Evolutionary conservation across 140 eudicot species (phyloP).

Genomic region (Senecio squalidus): DNA sequence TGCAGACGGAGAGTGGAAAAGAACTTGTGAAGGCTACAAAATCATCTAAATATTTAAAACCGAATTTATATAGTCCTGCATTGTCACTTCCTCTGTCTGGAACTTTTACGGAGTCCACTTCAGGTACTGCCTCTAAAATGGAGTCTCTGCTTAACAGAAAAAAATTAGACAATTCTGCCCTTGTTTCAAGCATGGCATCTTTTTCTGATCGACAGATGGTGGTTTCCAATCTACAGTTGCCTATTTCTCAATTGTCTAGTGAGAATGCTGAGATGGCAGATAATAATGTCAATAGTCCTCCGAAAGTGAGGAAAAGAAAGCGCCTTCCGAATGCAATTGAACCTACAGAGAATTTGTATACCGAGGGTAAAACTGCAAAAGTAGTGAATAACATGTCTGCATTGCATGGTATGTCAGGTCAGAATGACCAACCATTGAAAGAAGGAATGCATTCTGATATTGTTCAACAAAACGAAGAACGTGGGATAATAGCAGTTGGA

Average conservation of each 20-base stretch:
- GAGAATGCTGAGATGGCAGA: too few species aligned
- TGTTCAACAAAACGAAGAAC: constrained; percentile 18
- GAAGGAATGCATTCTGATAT: constrained; percentile 5
- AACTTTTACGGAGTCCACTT: constrained; percentile 33
- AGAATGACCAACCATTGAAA: constrained; percentile 20
- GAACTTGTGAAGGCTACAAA: constrained; percentile 25
- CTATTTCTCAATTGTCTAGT: too few species aligned
- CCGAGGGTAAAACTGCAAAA: constrained; percentile 41
- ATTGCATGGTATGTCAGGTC: constrained; percentile 29
- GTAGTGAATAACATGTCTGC: constrained; percentile 27
- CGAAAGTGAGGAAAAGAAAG: constrained; percentile 34
- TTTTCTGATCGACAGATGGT: constrained; percentile 82
- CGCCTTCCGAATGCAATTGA: constrained; percentile 22
- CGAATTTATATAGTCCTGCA: constrained; percentile 15
- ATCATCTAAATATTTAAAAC: constrained; percentile 30
- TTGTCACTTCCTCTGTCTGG: constrained; percentile 36
- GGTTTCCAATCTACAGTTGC: constrained; percentile 45
- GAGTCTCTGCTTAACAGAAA: constrained; percentile 60
- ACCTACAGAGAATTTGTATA: too few species aligned
- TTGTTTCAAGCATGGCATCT: constrained; percentile 75
- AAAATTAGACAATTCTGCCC: constrained; percentile 53
- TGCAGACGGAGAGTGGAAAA: constrained; percentile 26
- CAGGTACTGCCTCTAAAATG: constrained; percentile 82
- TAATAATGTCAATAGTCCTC: constrained; percentile 36
- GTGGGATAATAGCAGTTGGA: constrained; percentile 15